A percentile compares a stretch with the other conserved stretches of the same genome.
Conservation (phyloP, 192 early-diverging fungal genomes). For the Linnemannia zychae region DNA sequence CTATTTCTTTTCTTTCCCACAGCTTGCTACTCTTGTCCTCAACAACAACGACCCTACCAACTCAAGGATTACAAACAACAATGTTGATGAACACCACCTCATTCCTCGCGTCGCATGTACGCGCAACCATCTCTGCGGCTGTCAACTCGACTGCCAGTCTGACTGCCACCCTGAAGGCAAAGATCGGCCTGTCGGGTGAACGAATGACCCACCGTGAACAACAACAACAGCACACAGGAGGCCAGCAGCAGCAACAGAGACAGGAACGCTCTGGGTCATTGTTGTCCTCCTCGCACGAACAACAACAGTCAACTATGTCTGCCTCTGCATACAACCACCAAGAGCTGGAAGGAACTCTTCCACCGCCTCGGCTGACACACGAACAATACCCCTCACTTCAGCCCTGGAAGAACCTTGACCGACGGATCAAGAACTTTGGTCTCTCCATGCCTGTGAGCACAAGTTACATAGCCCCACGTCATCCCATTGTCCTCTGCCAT, state of each 20-base stretch:
- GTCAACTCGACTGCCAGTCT: slow-evolving; percentile 30
- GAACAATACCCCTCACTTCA: slow-evolving; percentile 52
- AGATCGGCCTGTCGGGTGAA: slow-evolving; percentile 18
- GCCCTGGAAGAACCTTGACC: slow-evolving; percentile 42
- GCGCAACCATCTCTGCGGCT: slow-evolving; percentile 36
- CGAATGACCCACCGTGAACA: not conserved
- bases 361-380: slow-evolving; percentile 14
- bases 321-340: slow-evolving; percentile 12
- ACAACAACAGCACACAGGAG: not conserved
- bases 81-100: slow-evolving; percentile 53
- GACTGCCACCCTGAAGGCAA: slow-evolving; percentile 31
- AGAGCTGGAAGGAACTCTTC: slow-evolving; percentile 18
- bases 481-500: slow-evolving; percentile 91
- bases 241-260: not conserved
- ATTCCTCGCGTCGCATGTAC: slow-evolving; percentile 42
- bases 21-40: not conserved
- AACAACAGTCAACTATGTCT: not conserved
- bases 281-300: not conserved
- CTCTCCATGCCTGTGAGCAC: slow-evolving; percentile 67
- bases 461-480: slow-evolving; percentile 78
- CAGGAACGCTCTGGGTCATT: not conserved
- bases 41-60: not conserved
- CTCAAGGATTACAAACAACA: not conserved
- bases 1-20: not conserved
- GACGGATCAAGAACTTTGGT: slow-evolving; percentile 68